phyloP scores from a whole-genome alignment of 305 asterid species.

The Solanum chacoense region DNA sequence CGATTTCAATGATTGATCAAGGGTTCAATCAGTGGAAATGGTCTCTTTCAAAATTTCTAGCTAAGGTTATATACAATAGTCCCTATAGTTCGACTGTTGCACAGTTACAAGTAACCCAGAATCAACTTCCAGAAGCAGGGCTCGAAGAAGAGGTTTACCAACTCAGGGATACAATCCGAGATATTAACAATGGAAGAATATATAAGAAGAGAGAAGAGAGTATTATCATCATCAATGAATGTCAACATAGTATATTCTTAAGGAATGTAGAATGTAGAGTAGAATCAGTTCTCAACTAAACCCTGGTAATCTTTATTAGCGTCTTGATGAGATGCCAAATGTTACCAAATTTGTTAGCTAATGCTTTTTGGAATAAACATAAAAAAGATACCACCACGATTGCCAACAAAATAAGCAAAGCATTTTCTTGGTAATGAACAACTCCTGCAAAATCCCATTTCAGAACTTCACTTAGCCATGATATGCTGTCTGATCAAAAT shows the following conservation, averaged over 20 bases:
- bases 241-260: too few species aligned
- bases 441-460: neutral
- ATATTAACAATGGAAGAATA: too few species aligned
- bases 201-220: too few species aligned
- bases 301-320: neutral
- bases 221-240: too few species aligned
- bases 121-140: too few species aligned
- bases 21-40: neutral
- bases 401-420: neutral
- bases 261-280: too few species aligned
- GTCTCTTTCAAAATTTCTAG: neutral
- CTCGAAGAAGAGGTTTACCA: too few species aligned
- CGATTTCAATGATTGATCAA: neutral
- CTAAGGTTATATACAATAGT: neutral
- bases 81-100: neutral
- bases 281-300: neutral
- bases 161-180: too few species aligned
- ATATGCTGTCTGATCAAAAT: neutral
- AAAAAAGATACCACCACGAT: neutral
- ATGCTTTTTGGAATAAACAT: neutral
- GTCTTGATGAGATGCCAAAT: neutral
- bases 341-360: neutral
- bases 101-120: neutral
- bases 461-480: neutral
- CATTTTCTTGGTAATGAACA: neutral